Percentiles rank a stretch among this genome's conserved stretches.
phyloP scores from a whole-genome alignment of 495 filamentous ascomycete species.

The Sporormia fimetaria region DNA sequence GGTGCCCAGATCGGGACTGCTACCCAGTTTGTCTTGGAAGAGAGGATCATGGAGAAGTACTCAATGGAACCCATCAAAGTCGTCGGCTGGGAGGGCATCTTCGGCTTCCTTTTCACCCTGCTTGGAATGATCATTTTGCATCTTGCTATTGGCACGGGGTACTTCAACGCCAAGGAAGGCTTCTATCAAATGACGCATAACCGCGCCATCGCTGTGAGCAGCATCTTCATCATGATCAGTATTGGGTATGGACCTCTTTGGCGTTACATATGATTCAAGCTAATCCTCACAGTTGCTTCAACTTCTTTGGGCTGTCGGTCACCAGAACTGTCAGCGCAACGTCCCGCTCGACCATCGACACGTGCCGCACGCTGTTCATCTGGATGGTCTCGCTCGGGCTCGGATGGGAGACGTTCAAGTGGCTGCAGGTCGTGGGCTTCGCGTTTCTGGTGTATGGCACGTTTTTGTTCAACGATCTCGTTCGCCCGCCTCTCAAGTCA shows the following conservation, averaged over 20 bases:
- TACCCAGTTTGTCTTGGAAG: constrained; percentile 89
- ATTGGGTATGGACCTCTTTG: constrained; percentile 63
- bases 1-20: constrained; percentile 94
- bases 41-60: constrained; percentile 85
- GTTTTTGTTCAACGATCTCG: constrained; percentile 89
- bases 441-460: constrained; percentile 87
- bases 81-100: constrained; percentile 92
- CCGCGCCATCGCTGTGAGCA: constrained; percentile 57
- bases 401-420: constrained; percentile 97
- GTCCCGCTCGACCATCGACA: constrained; percentile 89
- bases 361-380: constrained; percentile 94
- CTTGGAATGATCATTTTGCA: constrained; percentile 72
- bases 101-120: constrained; percentile 77
- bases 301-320: constrained; percentile 92
- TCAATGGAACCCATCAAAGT: constrained; percentile 78
- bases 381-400: constrained; percentile 90
- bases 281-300: constrained; percentile 61
- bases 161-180: constrained; percentile 82
- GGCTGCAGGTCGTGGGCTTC: constrained; percentile 87
- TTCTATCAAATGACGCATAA: constrained; percentile 64
- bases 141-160: constrained; percentile 62
- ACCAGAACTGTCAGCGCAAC: constrained; percentile 83
- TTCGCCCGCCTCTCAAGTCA: constrained; percentile 58
- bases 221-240: constrained; percentile 85
- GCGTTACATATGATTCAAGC: neutral